Base-by-base conservation (phyloP, 2,329 filamentous ascomycete genomes). In the Trichoderma sp. region DNA sequence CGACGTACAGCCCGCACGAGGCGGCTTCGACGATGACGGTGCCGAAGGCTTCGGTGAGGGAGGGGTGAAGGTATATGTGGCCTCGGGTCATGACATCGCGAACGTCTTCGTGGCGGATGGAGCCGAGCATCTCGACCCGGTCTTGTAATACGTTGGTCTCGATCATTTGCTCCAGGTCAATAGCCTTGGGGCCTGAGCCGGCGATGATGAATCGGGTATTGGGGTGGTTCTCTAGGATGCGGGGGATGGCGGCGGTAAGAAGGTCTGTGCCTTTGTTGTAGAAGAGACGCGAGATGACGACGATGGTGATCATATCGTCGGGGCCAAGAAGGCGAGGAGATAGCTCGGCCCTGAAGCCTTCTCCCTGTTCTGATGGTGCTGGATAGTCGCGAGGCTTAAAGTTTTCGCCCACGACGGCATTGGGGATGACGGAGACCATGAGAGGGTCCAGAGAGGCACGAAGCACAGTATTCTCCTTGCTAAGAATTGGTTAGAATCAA, bases 221-320 rank as follows among this genome's bases (percentile, higher is more conserved):
- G 1, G 93, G 91, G 76, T 99, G 92, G 15, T 89, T 88, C 59
- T 93, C 91, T 32, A 98, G 86, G 64, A 99, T 97, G 57, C 94
- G 90, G 0, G 95, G 95, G 64, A 99, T 97, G 4, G 93, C 93
- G 12, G 94, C 95, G 27, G 97, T 97, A n/a, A 99, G 86, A 0
- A 99, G 87, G 77, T 99, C 96, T 1, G 93, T 98, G 69, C 95
- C 95, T 78, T 99, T 99, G 80, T 99, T 99, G 80, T 98, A 98
- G 80, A 98, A 99, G 1, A 99, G 88, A 22, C 95, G 92, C 9
- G 94, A 97, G 70, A 99, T 97, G 22, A 99, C 94, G 2, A 99
- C 93, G 68, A 99, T 97, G 8, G 93, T 97, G 74, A 99, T 94
- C 12, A 89, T 91, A 73, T 97, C 94, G 71, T 92, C 86, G 0